phyloP scores from a whole-genome alignment of 805 yeast genomes.

The Monosporozyma servazzii region DNA sequence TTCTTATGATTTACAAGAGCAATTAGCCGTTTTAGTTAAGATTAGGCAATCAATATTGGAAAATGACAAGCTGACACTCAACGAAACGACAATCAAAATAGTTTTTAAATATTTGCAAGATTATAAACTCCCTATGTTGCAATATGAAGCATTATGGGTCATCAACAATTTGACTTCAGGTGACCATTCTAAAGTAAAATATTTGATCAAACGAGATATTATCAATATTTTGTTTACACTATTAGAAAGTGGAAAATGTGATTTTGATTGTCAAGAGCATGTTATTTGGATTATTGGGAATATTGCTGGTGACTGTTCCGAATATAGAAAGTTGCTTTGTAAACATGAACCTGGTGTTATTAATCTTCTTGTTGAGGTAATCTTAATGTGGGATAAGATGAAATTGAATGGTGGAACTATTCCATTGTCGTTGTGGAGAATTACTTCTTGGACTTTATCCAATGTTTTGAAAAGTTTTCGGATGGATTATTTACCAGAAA shows the following conservation, averaged over 20 bases:
- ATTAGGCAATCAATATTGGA: conserved; percentile 85
- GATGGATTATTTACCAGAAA: not conserved
- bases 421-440: conserved; percentile 69
- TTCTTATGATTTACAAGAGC: conserved; percentile 64
- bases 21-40: conserved; percentile 76
- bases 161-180: conserved; percentile 94
- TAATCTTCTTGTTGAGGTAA: not conserved
- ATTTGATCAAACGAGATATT: conserved; percentile 83
- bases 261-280: conserved; percentile 87
- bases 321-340: conserved; percentile 77
- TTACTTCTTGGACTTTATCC: conserved; percentile 94
- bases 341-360: not conserved
- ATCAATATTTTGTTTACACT: conserved; percentile 79
- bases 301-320: conserved; percentile 90
- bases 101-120: not conserved
- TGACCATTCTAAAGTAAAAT: conserved; percentile 71
- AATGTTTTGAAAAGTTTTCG: conserved; percentile 78
- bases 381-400: not conserved
- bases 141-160: conserved; percentile 97
- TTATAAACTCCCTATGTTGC: conserved; percentile 65
- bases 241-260: conserved; percentile 48
- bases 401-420: conserved; percentile 78
- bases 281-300: conserved; percentile 98
- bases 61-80: conserved; percentile 49
- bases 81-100: not conserved